Conservation (phyloP, 1,284 basidiomycete genomes). For the Puccinia polysora region DNA sequence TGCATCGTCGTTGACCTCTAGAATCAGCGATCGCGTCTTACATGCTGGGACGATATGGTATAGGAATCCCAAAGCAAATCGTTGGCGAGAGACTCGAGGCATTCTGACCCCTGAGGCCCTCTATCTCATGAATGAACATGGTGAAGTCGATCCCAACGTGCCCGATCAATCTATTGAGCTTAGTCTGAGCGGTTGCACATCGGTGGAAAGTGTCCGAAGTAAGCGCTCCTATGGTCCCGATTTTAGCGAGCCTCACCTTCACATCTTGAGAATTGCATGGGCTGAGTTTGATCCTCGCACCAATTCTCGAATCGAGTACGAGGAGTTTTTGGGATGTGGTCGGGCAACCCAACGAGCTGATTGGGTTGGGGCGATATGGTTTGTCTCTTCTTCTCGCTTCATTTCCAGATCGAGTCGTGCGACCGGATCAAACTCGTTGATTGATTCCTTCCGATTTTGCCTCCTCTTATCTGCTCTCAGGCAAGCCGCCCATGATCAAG, state of each 20-base stretch:
- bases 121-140: slow-evolving; percentile 40
- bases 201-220: slow-evolving; percentile 41
- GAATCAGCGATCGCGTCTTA: slow-evolving; percentile 35
- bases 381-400: neutral
- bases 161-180: slow-evolving; percentile 37
- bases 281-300: slow-evolving; percentile 34
- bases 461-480: neutral
- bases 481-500: slow-evolving; percentile 42
- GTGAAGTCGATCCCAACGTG: slow-evolving; percentile 28
- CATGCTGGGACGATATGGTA: slow-evolving; percentile 38
- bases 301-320: slow-evolving; percentile 38
- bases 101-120: slow-evolving; percentile 31
- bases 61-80: slow-evolving; percentile 30
- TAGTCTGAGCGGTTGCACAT: slow-evolving; percentile 25
- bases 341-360: slow-evolving; percentile 42
- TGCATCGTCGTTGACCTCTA: slow-evolving; percentile 40
- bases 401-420: neutral
- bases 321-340: slow-evolving; percentile 42
- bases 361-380: slow-evolving; percentile 43
- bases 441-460: neutral
- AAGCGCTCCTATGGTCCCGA: slow-evolving; percentile 41
- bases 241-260: slow-evolving; percentile 39
- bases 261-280: slow-evolving; percentile 42
- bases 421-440: neutral
- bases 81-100: slow-evolving; percentile 37